Evolutionary conservation across 768 basidiomycete genomes (phyloP), one percentile per base, ranked within the genome.

Genomic region (Obba rivulosa): DNA sequence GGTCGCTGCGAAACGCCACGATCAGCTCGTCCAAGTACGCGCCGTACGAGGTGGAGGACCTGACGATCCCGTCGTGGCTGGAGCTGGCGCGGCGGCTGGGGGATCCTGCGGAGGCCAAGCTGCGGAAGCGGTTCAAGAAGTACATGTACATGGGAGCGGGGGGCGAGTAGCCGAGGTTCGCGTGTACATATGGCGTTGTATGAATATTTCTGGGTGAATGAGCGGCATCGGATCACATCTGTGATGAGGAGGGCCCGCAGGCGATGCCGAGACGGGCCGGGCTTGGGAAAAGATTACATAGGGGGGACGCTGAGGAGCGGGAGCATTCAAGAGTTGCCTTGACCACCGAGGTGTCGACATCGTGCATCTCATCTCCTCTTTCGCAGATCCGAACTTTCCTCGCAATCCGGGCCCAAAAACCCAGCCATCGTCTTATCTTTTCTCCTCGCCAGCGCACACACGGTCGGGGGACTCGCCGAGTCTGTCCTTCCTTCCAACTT

Each of bases 41-140:
- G 48, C 87, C 89, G 40, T 95, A 90, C 66, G 64, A 58, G 56
- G 72, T 94, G 79, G 54, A 51, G 46, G 91, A 94, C 61, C 69
- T 94, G 69, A 93, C 90, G 54, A 81, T 94, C 31, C 64, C 70
- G 49, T 81, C 80, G 46, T 94, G 87, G 82, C 65, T 87, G 43
- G 69, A 67, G 52, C 72, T 92, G 41, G 89, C 78, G 49, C 77
- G 78, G 58, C 66, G 73, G 60, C 60, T 94, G 53, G 80, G 76
- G 44, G 70, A 78, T 56, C 61, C 65, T 35, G 70, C 74, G 62
- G 68, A 76, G 57, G 66, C 61, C 60, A 75, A 72, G 66, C 62
- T 89, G 61, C 79, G 85, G 64, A 73, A 71, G 61, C 66, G 68
- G 65, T 94, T 91, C 67, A 71, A 71, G 59, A 65, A 71, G 64